Evolutionary conservation across 768 basidiomycete species (phyloP), one percentile per base, ranked within the genome.

Genomic region (Boletus reticulatus): DNA sequence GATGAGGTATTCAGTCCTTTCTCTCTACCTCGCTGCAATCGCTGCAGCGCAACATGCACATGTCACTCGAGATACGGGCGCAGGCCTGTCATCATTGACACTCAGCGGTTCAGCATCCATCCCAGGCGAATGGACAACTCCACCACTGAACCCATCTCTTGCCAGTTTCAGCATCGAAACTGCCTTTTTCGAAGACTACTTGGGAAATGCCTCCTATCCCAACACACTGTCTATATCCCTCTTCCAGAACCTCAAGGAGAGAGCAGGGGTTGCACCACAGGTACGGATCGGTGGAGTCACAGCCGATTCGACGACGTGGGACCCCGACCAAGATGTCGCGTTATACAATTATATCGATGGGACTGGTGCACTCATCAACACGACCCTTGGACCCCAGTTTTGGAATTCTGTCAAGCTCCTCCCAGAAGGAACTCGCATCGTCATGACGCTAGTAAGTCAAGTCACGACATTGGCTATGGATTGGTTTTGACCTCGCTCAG

Each of bases 101-200:
- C 69, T 81, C 6, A 36, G 59, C 42, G 79, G 78, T n/a, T 73
- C 77, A 16, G 60, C 78, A 3, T 67, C 70, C 4, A 73, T 81
- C 22, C 80, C 80, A 7, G 50, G 50, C 6, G 74, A 75, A 53
- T 59, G 61, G 61, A 79, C 79, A 0, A 82, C 80, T 5, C 71
- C 75, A 16, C 56, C 63, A 10, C 66, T 82, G 4, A 65, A 78
- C 50, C 79, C 77, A 1, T 68, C 78, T 11, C 66, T 83, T 24
- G 80, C 74, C 24, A 80, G 80, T 53, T 82, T 82, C 67, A 81
- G 80, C 58, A 77, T 83, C 47, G 80, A 83, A 67, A 82, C 78
- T 0, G 80, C 80, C 1, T 81, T 78, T 58, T 80, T 82, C 53
- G 78, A 79, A 49, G 76, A 75, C 53, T 82, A 76, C 57, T 61